Conservation (phyloP, 768 basidiomycete genomes). For the Leccinum broughii region DNA sequence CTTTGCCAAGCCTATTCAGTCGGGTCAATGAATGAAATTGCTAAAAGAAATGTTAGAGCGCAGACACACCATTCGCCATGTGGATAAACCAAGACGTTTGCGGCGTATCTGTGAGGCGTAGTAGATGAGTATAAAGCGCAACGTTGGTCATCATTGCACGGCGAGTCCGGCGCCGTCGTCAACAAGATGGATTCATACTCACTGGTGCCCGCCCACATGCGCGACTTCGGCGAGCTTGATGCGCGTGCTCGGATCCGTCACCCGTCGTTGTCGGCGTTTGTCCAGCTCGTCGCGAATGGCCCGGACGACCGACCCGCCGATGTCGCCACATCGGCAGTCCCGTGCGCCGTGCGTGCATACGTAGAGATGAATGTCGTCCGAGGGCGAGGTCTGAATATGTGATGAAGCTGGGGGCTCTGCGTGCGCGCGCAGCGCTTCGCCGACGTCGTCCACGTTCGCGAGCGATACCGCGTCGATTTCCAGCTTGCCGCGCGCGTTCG, state of each 20-base stretch:
- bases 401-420: constrained; percentile 24
- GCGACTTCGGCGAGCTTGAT: constrained; percentile 61
- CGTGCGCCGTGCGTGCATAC: constrained; percentile 79
- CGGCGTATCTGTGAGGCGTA: constrained; percentile 21
- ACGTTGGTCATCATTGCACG: not conserved
- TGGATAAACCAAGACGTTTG: constrained; percentile 68
- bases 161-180: not conserved
- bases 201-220: constrained; percentile 88
- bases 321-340: constrained; percentile 78
- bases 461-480: constrained; percentile 50
- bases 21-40: not conserved
- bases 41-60: not conserved
- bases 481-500: constrained; percentile 44
- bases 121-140: not conserved
- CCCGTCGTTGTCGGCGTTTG: constrained; percentile 34
- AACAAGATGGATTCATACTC: constrained; percentile 27
- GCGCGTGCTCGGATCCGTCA: constrained; percentile 31
- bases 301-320: constrained; percentile 55
- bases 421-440: constrained; percentile 34
- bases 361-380: constrained; percentile 48
- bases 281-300: constrained; percentile 55
- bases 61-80: constrained; percentile 67
- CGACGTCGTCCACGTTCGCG: constrained; percentile 52
- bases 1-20: constrained; percentile 57
- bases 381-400: not conserved